These are phyloP conservation scores for Linderina pennispora DNA, from an alignment of 192 early-diverging fungal genomes.

Conservation along the genomic window DNA sequence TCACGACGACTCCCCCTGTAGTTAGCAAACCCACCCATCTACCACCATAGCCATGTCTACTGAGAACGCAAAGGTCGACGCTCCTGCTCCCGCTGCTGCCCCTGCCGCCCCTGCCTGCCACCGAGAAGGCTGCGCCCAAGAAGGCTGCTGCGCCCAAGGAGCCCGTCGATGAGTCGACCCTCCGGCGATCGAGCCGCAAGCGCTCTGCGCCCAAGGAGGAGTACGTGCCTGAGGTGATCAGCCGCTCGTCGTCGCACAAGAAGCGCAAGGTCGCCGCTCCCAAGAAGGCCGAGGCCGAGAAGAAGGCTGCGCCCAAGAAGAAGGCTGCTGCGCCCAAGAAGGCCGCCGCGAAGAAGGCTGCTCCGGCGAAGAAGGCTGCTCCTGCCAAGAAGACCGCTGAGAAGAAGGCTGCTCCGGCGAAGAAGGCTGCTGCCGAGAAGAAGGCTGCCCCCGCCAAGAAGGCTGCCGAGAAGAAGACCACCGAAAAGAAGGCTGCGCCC, in stretches of 20 bases:
- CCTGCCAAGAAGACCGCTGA: slow-evolving; percentile 21
- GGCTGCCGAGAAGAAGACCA: slow-evolving; percentile 12
- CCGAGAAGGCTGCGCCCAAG: slow-evolving; percentile 35
- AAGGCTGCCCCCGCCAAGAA: slow-evolving; percentile 1
- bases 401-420: background rate
- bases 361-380: slow-evolving; percentile 8
- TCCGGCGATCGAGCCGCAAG: slow-evolving; percentile 38
- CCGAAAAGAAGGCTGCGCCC: slow-evolving; percentile 5
- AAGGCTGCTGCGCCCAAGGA: slow-evolving; percentile 18
- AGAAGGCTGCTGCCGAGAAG: slow-evolving; percentile 2
- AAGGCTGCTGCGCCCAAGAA: no score
- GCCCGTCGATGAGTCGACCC: slow-evolving; percentile 7
- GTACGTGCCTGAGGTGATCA: slow-evolving; percentile 31
- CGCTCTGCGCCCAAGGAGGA: slow-evolving; percentile 33
- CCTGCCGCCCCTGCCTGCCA: slow-evolving; percentile 9
- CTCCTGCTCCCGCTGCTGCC: slow-evolving; percentile 3
- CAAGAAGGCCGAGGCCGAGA: slow-evolving; percentile 16
- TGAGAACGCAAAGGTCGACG: slow-evolving; percentile 3
- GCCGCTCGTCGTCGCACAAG: slow-evolving; percentile 8
- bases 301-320: slow-evolving; percentile 8
- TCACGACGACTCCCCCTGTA: slow-evolving; percentile 5
- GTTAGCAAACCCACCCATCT: slow-evolving; percentile 3
- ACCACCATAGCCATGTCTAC: slow-evolving; percentile 6
- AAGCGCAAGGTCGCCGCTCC: slow-evolving; percentile 24
- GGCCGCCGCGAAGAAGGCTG: slow-evolving; percentile 4